Evolutionary conservation across 1,139 yeast genomes (phyloP).

Genomic region (Pichia sp.): DNA sequence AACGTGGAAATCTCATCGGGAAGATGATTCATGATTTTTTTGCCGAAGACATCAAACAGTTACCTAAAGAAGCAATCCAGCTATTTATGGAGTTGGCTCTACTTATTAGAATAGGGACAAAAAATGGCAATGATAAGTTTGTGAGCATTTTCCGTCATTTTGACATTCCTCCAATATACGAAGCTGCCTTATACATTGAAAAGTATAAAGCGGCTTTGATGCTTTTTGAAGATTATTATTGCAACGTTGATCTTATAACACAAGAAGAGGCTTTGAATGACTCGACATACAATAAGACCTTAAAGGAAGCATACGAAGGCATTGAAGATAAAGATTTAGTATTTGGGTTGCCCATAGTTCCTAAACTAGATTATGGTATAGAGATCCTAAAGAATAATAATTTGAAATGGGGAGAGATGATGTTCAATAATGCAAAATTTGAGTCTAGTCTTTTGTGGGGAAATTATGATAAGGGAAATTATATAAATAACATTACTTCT

Average conservation of each 20-base stretch:
- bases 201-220: conserved; percentile 47
- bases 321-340: conserved; percentile 59
- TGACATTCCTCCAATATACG: conserved; percentile 33
- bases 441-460: conserved; percentile 40
- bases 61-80: conserved; percentile 27
- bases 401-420: conserved; percentile 39
- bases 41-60: conserved; percentile 10
- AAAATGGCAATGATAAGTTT: conserved; percentile 34
- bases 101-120: conserved; percentile 43
- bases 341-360: conserved; percentile 57
- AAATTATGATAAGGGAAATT: neutral
- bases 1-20: conserved; percentile 16
- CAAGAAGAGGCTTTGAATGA: conserved; percentile 12
- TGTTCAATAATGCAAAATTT: conserved; percentile 52
- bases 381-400: conserved; percentile 35
- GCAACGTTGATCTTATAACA: conserved; percentile 14
- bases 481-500: conserved; percentile 28
- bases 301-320: conserved; percentile 42
- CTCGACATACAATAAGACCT: conserved; percentile 20
- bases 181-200: conserved; percentile 37
- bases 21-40: conserved; percentile 25
- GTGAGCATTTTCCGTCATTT: conserved; percentile 35
- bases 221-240: conserved; percentile 49
- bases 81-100: conserved; percentile 40
- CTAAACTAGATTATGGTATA: conserved; percentile 50